Conservation (phyloP, 345 rosid species). For the Brassica nigra region DNA sequence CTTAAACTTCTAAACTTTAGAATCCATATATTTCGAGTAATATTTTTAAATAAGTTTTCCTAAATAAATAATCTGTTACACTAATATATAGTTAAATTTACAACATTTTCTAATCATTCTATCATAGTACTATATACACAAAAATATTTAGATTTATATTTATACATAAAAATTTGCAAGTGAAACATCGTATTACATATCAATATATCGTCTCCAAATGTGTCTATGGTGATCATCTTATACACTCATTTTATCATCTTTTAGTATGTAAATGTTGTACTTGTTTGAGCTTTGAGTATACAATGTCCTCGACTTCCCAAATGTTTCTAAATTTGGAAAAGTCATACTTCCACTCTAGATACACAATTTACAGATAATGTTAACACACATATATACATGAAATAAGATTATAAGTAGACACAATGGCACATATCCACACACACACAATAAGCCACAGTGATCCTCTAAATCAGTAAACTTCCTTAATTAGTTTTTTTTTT, state of each 20-base stretch:
- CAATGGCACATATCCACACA: conserved; percentile 9
- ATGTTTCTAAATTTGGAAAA: conserved; percentile 22
- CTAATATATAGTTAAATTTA: neutral
- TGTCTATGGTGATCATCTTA: neutral
- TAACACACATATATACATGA: neutral
- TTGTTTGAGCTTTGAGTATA: conserved; percentile 13
- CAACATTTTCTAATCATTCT: neutral
- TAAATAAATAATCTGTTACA: neutral
- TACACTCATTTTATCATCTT: conserved; percentile 7
- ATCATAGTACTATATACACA: neutral
- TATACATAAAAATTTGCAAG: neutral
- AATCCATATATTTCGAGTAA: neutral
- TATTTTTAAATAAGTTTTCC: neutral
- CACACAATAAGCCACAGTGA: neutral
- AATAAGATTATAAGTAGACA: neutral
- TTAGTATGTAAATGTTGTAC: conserved; percentile 3
- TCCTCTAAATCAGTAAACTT: conserved; percentile 3
- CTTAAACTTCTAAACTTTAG: neutral
- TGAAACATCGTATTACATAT: neutral
- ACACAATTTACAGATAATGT: neutral
- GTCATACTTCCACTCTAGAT: neutral
- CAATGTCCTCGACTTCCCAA: neutral
- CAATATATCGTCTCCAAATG: neutral
- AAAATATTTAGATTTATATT: neutral
- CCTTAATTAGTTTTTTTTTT: neutral